Evolutionary conservation across 345 rosid genomes (phyloP).

Genomic region (Syzygium oleosum): DNA sequence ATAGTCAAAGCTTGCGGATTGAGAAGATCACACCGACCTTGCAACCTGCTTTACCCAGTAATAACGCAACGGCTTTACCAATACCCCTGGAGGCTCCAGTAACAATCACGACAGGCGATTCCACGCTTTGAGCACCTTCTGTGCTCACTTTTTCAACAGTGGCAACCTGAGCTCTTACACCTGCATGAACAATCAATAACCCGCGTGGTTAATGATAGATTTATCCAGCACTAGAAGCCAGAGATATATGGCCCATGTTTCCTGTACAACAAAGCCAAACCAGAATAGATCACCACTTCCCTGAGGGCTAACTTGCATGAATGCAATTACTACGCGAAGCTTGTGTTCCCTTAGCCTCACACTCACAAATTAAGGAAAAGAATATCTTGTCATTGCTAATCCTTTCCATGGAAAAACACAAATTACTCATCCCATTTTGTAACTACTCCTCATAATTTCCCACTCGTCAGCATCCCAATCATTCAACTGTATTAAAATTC

Average conservation of each 20-base stretch:
- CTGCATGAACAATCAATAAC: constrained; percentile 6
- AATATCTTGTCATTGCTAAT: neutral
- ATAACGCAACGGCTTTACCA: constrained; percentile 85
- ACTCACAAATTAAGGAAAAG: neutral
- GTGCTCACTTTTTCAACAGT: constrained; percentile 36
- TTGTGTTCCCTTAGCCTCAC: neutral
- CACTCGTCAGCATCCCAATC: neutral
- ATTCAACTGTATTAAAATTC: too few species aligned
- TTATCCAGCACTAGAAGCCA: neutral
- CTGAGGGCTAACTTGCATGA: neutral
- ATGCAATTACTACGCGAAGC: neutral
- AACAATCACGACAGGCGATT: constrained; percentile 72
- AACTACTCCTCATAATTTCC: neutral
- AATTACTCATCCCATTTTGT: neutral
- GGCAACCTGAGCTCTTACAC: constrained; percentile 45
- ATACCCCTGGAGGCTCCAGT: constrained; percentile 99
- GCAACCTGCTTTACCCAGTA: constrained; percentile 82
- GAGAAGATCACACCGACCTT: constrained; percentile 24
- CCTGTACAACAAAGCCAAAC: neutral
- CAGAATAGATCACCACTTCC: neutral
- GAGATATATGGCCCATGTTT: neutral
- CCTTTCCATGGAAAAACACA: neutral
- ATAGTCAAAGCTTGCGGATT: neutral
- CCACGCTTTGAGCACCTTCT: constrained; percentile 36
- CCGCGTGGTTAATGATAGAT: neutral